Evolutionary conservation across 441 rosid species (phyloP).

Genomic region (Arabidopsis lyrata): DNA sequence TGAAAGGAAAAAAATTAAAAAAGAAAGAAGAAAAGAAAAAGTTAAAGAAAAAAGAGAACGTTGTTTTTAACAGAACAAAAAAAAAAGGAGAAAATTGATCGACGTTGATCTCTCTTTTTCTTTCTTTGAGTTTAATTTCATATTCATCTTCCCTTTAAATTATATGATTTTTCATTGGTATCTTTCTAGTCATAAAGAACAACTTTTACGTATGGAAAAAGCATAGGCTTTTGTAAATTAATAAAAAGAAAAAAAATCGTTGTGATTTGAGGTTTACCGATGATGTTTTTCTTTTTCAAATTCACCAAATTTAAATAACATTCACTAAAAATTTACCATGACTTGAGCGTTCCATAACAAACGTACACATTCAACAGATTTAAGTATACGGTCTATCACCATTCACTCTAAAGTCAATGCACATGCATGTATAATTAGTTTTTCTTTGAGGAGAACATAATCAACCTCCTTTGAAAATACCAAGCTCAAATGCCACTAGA

Average conservation of each 20-base stretch:
- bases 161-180: slow-evolving; percentile 34
- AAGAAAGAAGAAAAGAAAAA: slow-evolving; percentile 13
- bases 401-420: background rate
- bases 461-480: too few species aligned
- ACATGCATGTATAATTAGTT: too few species aligned
- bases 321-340: background rate
- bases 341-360: too few species aligned
- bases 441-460: too few species aligned
- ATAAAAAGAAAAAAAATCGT: background rate
- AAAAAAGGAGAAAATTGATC: slow-evolving; percentile 30
- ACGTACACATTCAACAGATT: too few species aligned
- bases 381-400: background rate
- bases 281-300: background rate
- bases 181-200: slow-evolving; percentile 33
- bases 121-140: slow-evolving; percentile 16
- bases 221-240: background rate
- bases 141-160: slow-evolving; percentile 26
- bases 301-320: background rate
- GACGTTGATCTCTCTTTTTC: slow-evolving; percentile 35
- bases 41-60: slow-evolving; percentile 23
- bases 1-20: background rate
- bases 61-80: too few species aligned
- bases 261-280: background rate
- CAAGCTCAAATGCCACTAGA: too few species aligned
- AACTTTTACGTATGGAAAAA: slow-evolving; percentile 10